phyloP scores from a whole-genome alignment of 129 eudicot species.

The Pulicaria dysenterica region DNA sequence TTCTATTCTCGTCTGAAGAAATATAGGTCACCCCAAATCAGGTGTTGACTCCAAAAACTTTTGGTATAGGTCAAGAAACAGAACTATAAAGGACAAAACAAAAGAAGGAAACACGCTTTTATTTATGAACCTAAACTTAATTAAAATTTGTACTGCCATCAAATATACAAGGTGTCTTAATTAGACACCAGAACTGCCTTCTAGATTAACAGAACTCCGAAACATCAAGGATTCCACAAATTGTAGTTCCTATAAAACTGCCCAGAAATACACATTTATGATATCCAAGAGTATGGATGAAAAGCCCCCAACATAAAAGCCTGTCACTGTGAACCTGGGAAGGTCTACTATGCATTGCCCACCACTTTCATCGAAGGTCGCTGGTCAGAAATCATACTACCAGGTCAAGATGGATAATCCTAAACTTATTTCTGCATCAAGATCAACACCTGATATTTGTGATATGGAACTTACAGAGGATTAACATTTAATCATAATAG shows the following conservation, averaged over 20 bases:
- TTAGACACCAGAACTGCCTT: slow-evolving; percentile 10
- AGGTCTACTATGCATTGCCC: slow-evolving; percentile 14
- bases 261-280: not conserved
- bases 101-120: not conserved
- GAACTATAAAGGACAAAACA: not conserved
- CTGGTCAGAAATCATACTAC: too few relatives aligned
- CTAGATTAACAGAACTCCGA: slow-evolving; percentile 7
- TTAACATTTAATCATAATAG: not conserved
- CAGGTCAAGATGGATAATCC: not conserved
- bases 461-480: not conserved
- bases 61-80: not conserved
- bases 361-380: not conserved
- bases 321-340: not conserved
- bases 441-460: not conserved
- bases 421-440: not conserved
- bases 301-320: not conserved
- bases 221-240: not conserved
- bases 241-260: not conserved
- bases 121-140: slow-evolving; percentile 1
- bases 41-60: not conserved
- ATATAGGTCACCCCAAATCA: not conserved
- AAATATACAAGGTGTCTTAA: not conserved
- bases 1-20: not conserved
- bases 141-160: not conserved
- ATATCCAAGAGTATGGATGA: not conserved